Base-by-base conservation (phyloP, 495 filamentous ascomycete genomes). In the Xylaria grammica region DNA sequence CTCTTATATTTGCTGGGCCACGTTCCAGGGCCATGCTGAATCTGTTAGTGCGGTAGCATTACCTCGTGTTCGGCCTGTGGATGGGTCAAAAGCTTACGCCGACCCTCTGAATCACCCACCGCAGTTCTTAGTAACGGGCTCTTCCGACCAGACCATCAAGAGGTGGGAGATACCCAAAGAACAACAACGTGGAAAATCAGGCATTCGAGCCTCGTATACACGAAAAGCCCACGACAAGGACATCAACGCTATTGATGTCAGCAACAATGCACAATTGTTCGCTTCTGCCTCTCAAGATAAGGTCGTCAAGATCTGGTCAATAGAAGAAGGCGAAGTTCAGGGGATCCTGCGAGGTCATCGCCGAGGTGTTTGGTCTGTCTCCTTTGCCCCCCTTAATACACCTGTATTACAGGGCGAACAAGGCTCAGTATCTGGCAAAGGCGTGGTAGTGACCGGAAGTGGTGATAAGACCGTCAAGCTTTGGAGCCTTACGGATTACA, bases 161-260 rank as follows among this genome's bases (percentile, higher is more conserved):
- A 87, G 88, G 60, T 96, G 95, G 88, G 89, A 93, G 59, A 86
- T 91, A 50, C 84, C 77, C 69, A 65, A 77, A 72, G 48, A 77
- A 78, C 75, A 78, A 49, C 79, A 81, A 61, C 68, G 71, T 19
- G 68, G 76, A 42, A 74, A 84, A 64, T 69, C 81, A 24, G 66
- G 78, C 53, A 65, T 77, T 27, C 83, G 85, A 69, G 88, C 92
- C 7, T 69, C 85, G 17, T 96, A 92, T 68, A 97, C 94, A 5
- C 85, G 94, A 36, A 91, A 97, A 77, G 96, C 95, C 2, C 95
- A 99, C 75, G 95, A 99, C 62, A 99, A 98, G 69, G 95, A 99
- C 67, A 99, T 99, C 79, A 99, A 99, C 67, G 92, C 95, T 4
- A 81, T 99, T 19, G 92, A 95, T 60, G 82, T 94, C 36, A 90